A percentile compares a stretch with the other conserved stretches of the same genome.
Evolutionary conservation across 106 monocot genomes (phyloP).

Genomic region (Apostasia shenzhenica): DNA sequence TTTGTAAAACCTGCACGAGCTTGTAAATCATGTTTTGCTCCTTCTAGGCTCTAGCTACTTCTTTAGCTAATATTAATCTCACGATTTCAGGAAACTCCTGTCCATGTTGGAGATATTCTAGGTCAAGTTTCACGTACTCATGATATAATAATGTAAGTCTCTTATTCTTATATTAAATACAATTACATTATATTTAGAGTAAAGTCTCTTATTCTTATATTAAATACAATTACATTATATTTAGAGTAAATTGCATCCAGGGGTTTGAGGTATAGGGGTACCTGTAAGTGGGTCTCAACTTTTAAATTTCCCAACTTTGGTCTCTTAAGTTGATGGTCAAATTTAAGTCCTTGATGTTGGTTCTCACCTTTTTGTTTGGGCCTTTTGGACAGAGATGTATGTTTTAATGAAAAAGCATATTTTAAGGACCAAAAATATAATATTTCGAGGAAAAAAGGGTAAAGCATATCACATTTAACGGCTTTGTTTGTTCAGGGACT

Average conservation of each 20-base stretch:
- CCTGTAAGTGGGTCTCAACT: too few relatives aligned
- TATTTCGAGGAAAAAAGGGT: too few relatives aligned
- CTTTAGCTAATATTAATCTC: neutral
- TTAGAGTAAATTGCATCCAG: neutral
- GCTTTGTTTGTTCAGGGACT: too few relatives aligned
- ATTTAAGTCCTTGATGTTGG: too few relatives aligned
- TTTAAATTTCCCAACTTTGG: too few relatives aligned
- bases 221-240: neutral
- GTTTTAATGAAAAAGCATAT: too few relatives aligned
- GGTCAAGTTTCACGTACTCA: constrained; percentile 58
- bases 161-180: neutral
- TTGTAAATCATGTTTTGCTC: neutral
- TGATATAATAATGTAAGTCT: constrained; percentile 54
- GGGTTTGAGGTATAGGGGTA: too few relatives aligned
- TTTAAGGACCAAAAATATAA: too few relatives aligned
- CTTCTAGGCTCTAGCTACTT: neutral
- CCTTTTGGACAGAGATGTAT: too few relatives aligned
- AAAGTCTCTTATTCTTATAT: neutral
- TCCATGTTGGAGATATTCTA: constrained; percentile 18
- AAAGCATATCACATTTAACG: too few relatives aligned
- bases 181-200: neutral
- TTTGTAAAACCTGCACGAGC: neutral
- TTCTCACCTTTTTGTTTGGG: too few relatives aligned
- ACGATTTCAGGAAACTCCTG: constrained; percentile 27
- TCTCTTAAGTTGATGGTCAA: too few relatives aligned